Conservation (phyloP, 2,329 filamentous ascomycete species). For the Fusarium sp. region DNA sequence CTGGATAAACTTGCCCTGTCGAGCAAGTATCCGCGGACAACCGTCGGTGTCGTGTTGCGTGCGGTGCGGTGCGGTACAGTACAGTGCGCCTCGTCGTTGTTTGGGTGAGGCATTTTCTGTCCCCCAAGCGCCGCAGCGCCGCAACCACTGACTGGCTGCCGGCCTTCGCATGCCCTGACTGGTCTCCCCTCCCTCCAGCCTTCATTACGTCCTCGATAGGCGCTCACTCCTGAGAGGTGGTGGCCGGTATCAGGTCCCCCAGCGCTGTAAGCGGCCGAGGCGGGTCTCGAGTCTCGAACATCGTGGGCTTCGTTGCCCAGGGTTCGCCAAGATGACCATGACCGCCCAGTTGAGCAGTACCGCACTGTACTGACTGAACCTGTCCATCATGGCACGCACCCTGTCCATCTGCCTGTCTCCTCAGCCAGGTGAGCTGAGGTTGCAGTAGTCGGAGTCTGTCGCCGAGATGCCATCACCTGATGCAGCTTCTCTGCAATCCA, state of each 20-base stretch:
- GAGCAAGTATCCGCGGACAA: conserved; percentile 28
- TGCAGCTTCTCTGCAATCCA: conserved; percentile 11
- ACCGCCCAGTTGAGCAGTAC: conserved; percentile 19
- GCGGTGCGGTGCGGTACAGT: not conserved
- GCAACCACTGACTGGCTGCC: conserved; percentile 19
- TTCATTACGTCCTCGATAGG: not conserved
- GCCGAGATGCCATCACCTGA: conserved; percentile 14
- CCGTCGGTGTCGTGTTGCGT: conserved; percentile 4
- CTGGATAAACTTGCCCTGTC: conserved; percentile 28
- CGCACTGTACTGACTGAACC: conserved; percentile 6
- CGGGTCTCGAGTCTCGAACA: conserved; percentile 38
- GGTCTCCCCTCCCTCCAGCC: not conserved
- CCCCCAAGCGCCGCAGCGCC: conserved; percentile 25
- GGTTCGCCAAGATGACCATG: conserved; percentile 27
- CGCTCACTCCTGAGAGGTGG: conserved; percentile 6
- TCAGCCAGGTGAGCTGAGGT: not conserved
- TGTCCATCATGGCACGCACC: conserved; percentile 19
- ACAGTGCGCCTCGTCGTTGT: conserved; percentile 10
- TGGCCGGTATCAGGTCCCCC: conserved; percentile 22
- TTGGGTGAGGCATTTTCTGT: conserved; percentile 38
- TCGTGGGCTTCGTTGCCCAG: conserved; percentile 24
- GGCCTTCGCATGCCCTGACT: not conserved
- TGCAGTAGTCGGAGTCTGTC: not conserved
- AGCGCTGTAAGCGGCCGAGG: conserved; percentile 15
- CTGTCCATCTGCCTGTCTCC: not conserved